A percentile compares a stretch with the other conserved stretches of the same genome.
Evolutionary conservation across 768 basidiomycete species (phyloP).

Genomic region (Heimioporus sp.): DNA sequence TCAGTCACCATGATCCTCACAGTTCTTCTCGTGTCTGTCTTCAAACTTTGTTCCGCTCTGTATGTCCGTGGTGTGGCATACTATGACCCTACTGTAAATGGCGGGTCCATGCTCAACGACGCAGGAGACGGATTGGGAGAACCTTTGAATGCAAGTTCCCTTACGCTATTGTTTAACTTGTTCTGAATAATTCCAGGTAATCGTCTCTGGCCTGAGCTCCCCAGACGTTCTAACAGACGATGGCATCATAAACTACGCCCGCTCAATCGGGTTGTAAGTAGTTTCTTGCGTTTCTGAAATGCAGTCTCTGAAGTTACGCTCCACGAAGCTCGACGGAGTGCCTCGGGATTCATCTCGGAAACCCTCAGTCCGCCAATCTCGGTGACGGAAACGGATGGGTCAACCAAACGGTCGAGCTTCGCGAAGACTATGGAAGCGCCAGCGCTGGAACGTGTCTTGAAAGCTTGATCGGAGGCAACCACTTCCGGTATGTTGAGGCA

Average conservation of each 20-base stretch:
- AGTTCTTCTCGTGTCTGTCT: not conserved
- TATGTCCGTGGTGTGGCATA: conserved; percentile 25
- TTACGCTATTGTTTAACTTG: not conserved
- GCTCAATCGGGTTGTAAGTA: conserved; percentile 61
- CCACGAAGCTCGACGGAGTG: conserved; percentile 39
- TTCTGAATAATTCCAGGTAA: conserved; percentile 36
- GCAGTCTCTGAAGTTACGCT: not conserved
- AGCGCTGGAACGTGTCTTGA: conserved; percentile 43
- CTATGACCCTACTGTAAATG: conserved; percentile 32
- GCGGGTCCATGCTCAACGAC: conserved; percentile 46
- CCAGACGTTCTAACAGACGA: conserved; percentile 50
- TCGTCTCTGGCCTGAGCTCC: conserved; percentile 64
- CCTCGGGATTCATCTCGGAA: conserved; percentile 33
- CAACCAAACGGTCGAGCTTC: conserved; percentile 43
- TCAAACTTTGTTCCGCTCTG: conserved; percentile 1
- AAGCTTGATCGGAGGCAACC: conserved; percentile 43
- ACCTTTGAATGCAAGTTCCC: conserved; percentile 38
- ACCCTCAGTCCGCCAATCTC: conserved; percentile 39
- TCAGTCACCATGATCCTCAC: not conserved
- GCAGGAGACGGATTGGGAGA: conserved; percentile 39
- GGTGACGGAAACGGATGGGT: conserved; percentile 47
- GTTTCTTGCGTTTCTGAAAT: not conserved
- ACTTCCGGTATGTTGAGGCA: conserved; percentile 36
- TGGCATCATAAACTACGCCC: conserved; percentile 58
- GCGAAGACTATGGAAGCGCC: conserved; percentile 38